Base-by-base conservation (phyloP, 2,329 filamentous ascomycete species). In the Alternaria angustiovoidea region DNA sequence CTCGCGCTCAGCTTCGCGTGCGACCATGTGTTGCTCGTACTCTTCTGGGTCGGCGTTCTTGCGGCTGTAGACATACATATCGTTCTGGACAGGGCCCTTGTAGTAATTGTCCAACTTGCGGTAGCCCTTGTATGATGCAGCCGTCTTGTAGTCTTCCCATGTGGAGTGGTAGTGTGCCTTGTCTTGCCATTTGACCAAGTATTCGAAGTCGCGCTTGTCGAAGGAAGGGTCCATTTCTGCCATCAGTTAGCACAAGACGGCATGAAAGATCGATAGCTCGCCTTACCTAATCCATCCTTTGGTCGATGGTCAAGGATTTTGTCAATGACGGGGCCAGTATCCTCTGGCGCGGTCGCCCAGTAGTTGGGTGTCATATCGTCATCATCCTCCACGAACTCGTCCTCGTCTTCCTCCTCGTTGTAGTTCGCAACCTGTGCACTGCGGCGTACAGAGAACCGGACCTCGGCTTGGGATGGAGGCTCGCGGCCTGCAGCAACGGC, bases 51-150 rank as follows among this genome's bases (percentile, higher is more conserved):
- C 91, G 67, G 90, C 88, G 59, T 88, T 86, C 51, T 71, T 73
- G 32, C 73, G 75, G 22, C 66, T 76, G 34, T 74, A 71, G 49
- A 96, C 88, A 60, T 90, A 88, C 55, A 96, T 86, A 73, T 97
- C 93, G 66, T 91, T 88, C 66, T 90, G 87, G 52, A 97, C 88
- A 41, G 91, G 84, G 77, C 94, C 96, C 70, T 90, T 89, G 79
- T 92, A 94, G 81, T 98, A 99, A 77, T 99, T 99, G 74, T 98
- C 95, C 7, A 99, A 85, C 59, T 94, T 93, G 49, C 94, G 91
- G 67, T 90, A 90, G 62, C 95, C 94, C 63, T 92, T 92, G 75
- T 90, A 91, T n/a, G 89, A 87, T 24, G 88, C 85, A 28, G 97
- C 86, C 20, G 84, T 86, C 56, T 92, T 89, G 60, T 90, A 89